phyloP scores from a whole-genome alignment of 2,329 filamentous ascomycete genomes.

The Phialophora macrospora region DNA sequence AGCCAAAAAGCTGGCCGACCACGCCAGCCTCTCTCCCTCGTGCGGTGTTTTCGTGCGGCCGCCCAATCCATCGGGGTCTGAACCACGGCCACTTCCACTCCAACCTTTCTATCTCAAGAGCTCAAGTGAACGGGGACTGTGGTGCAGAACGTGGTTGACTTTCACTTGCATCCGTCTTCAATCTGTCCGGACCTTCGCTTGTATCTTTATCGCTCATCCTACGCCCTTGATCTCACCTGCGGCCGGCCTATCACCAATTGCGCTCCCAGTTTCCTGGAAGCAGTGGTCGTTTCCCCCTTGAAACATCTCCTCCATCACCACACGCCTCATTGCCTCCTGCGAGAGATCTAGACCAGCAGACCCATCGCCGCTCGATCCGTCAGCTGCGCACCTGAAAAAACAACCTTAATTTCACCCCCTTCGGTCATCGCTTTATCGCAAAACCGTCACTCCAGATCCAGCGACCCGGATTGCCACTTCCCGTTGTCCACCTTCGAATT shows the following conservation, averaged over 20 bases:
- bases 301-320: constrained; percentile 23
- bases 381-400: constrained; percentile 6
- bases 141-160: not conserved
- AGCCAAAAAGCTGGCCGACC: not conserved
- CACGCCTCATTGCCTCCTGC: constrained; percentile 7
- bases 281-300: constrained; percentile 19
- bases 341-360: constrained; percentile 6
- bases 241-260: constrained; percentile 10
- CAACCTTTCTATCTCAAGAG: not conserved
- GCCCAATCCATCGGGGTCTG: not conserved
- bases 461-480: constrained; percentile 6
- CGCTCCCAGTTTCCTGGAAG: not conserved
- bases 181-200: not conserved
- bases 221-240: not conserved
- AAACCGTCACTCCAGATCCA: constrained; percentile 6
- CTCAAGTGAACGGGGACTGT: not conserved
- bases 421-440: not conserved
- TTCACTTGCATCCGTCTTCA: constrained; percentile 2
- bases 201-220: not conserved
- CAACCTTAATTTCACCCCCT: constrained; percentile 21
- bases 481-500: not conserved
- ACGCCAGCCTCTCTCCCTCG: not conserved
- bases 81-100: not conserved
- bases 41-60: too few relatives aligned
- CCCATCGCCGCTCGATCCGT: not conserved